Evolutionary conservation across 768 basidiomycete species (phyloP), one percentile per base, ranked within the genome.

Genomic region (Collybia mongolica): DNA sequence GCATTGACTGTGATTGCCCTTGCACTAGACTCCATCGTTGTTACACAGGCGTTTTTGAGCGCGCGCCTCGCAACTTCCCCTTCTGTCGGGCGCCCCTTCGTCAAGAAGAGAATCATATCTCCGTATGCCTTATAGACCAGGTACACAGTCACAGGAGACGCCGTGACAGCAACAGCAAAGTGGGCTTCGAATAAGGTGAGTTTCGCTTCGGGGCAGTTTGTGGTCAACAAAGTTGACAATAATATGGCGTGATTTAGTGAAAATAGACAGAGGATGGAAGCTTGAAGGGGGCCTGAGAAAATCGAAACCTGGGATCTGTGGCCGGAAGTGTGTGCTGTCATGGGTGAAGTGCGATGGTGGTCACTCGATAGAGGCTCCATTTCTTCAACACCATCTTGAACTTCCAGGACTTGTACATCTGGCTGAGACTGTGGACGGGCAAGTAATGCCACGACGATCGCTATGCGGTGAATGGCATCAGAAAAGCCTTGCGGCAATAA

Each of bases 121-220:
- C n/a, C 42, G n/a, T 35, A 29, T 2, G 42, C 41, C 3, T 24
- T 42, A 38, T 54, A 60, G 9, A 39, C 53, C 12, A 59, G 42
- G 37, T 55, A 61, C 15, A 55, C 35, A 17, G 52, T 50, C 23
- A 59, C 45, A 2, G 60, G 60, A 5, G 54, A 56, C 9, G 54
- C 50, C 5, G 56, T 56, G 6, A 57, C 56, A 9, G 50, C 50
- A 8, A 55, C 44, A 4, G 60, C 52, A 41, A 57, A 57, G 38
- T 56, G 56, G 1, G 58, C 58, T 19, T 61, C 60, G 28, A 58
- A 59, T 12, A 61, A 39, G 39, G 42, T 49, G 14, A 61, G 48
- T 28, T 57, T 54, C 4, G 18, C 32, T 11, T 46, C 28, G 3
- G 46, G 37, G 32, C 5, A 12, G 11, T 14, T 14, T 32, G 11